Percentiles rank a stretch among this genome's conserved stretches.
Conservation (phyloP, 2,329 filamentous ascomycete genomes). For the Diaporthe sp. region DNA sequence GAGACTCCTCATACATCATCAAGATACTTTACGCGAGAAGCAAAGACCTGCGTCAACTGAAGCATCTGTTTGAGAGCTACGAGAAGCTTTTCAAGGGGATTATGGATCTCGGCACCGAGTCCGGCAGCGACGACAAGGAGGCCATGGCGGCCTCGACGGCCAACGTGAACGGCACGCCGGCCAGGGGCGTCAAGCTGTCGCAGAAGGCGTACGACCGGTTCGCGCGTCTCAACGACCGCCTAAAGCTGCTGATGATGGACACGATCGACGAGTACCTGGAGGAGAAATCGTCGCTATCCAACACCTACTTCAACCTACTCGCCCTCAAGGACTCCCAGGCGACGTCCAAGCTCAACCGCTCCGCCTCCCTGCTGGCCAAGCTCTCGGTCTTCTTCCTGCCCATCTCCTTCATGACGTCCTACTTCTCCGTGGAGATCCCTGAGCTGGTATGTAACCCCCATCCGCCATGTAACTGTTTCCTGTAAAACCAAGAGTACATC, state of each 20-base stretch:
- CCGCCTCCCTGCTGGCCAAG: conserved; percentile 81
- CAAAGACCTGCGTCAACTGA: conserved; percentile 71
- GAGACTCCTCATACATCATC: conserved; percentile 67
- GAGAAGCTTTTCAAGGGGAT: conserved; percentile 72
- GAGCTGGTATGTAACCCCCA: conserved; percentile 53
- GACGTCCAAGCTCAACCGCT: conserved; percentile 79
- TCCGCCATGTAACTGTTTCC: not conserved
- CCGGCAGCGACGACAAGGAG: conserved; percentile 34
- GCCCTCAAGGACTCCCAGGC: conserved; percentile 81
- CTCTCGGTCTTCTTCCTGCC: conserved; percentile 83
- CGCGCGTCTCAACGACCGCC: conserved; percentile 69
- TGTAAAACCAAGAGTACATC: not conserved
- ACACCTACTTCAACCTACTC: conserved; percentile 83
- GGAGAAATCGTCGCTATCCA: conserved; percentile 79
- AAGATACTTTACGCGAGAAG: conserved; percentile 70
- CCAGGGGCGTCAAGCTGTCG: conserved; percentile 51
- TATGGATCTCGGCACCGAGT: conserved; percentile 59
- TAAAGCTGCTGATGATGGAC: conserved; percentile 72
- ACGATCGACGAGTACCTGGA: conserved; percentile 74
- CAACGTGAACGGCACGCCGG: conserved; percentile 7
- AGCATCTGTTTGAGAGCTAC: conserved; percentile 73
- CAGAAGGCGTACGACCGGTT: conserved; percentile 69
- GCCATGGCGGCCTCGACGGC: conserved; percentile 1
- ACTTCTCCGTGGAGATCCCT: conserved; percentile 77
- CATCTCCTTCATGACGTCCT: conserved; percentile 80